Base-by-base conservation (phyloP, 441 rosid species). In the Gossypium trilobum region DNA sequence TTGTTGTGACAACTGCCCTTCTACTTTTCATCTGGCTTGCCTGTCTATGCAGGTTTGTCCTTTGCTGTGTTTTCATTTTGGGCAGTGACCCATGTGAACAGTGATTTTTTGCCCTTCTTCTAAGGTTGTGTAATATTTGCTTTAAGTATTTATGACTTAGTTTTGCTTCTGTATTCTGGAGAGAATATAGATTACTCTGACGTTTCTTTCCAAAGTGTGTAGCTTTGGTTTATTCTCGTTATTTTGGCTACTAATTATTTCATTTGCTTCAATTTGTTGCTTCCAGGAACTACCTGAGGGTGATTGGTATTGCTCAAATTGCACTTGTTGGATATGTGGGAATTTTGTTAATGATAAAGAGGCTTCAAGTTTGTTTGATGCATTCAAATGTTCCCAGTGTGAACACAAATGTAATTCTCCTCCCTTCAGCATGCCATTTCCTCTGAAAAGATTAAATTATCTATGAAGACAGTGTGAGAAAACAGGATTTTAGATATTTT, bases 1-100 rank as follows among this genome's bases (percentile, higher is more conserved):
- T 80, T 94, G 99, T 81, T 94, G 99, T 74, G 99, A 94, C 78
- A 87, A 88, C 72, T 94, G 97, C 76, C 99, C 99, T 42, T 86
- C 97, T 57, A 87, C 97, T 73, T 94, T 84, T 80, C 99, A 94
- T 80, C 89, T 78, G 82, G 83, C 83, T 72, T 94, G 99, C 91
- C 80, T 94, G 82, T 82, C 87, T 72, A 74, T 88, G 59, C 85
- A 94, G 99, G 99, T 94, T 78, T 72, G 82, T 72, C 71, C 73
- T 74, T 82, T 62, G 36, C 76, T 79, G 62, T 62, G 68, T 72
- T 11, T n/a, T 3, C 22, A 39, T 42, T 63, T 46, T 60, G 31
- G 64, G 71, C 22, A 11, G 19, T 65, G 42, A 25, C 39, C 57
- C 50, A 6, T 20, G 27, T 8, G n/a, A 50, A 50, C 19, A 50